Evolutionary conservation across 257 asterid species (phyloP).

Genomic region (Ehretia macrophylla): DNA sequence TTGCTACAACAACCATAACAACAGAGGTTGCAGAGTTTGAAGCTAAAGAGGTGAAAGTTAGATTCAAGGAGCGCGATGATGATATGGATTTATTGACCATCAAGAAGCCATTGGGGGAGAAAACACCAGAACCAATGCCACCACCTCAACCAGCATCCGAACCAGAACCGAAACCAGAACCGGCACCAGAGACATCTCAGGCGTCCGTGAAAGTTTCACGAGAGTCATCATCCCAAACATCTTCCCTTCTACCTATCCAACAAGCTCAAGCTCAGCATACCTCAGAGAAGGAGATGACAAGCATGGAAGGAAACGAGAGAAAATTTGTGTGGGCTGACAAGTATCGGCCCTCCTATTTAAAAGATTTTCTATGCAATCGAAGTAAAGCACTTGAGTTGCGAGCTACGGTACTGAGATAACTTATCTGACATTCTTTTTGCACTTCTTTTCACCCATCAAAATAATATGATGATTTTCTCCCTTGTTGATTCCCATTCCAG

Average conservation of each 20-base stretch:
- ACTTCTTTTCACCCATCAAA: background rate
- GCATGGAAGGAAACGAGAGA: constrained; percentile 17
- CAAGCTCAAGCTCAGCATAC: background rate
- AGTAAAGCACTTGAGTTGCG: constrained; percentile 48
- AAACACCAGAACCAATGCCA: constrained; percentile 30
- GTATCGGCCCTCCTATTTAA: constrained; percentile 50
- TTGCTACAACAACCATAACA: background rate
- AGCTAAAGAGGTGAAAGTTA: background rate
- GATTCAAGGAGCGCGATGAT: constrained; percentile 2
- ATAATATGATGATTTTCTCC: background rate
- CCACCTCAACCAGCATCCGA: background rate
- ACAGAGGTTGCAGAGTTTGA: background rate
- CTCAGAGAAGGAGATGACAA: constrained; percentile 16
- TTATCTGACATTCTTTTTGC: background rate
- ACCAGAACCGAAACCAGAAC: constrained; percentile 1
- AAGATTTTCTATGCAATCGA: constrained; percentile 62
- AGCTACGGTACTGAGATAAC: constrained; percentile 23
- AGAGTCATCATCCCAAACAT: background rate
- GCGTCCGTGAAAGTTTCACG: background rate
- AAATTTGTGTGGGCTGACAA: constrained; percentile 53
- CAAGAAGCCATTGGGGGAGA: constrained; percentile 91
- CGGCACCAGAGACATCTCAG: background rate
- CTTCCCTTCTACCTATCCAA: background rate
- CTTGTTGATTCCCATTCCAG: constrained; percentile 14
- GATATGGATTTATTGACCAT: constrained; percentile 12